Evolutionary conservation across 202 grass and related monocot genomes (phyloP).

Genomic region (Carex arenaria): DNA sequence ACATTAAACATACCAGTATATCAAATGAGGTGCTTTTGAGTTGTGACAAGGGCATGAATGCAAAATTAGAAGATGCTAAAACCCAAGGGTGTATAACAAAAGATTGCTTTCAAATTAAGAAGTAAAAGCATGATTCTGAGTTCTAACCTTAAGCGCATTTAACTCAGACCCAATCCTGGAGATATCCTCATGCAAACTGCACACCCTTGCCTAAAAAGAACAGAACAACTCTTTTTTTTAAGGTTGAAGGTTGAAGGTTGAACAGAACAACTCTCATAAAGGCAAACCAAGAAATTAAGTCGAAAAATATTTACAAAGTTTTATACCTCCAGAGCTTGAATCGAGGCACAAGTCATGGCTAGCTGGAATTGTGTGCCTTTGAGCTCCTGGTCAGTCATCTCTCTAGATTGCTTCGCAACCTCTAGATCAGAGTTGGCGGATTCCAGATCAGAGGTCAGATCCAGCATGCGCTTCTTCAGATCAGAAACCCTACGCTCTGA

Average conservation of each 20-base stretch:
- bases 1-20: not conserved
- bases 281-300: not conserved
- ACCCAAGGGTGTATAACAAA: not conserved
- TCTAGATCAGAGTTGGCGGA: constrained; percentile 45
- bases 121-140: not conserved
- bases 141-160: constrained; percentile 54
- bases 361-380: constrained; percentile 50
- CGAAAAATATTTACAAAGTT: not conserved
- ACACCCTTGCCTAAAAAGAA: constrained; percentile 44
- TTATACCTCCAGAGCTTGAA: constrained; percentile 58
- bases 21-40: not conserved
- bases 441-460: constrained; percentile 31
- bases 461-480: constrained; percentile 46
- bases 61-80: not conserved
- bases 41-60: not conserved
- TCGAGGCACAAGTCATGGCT: constrained; percentile 47
- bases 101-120: not conserved
- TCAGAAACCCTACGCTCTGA: constrained; percentile 63
- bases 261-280: constrained; percentile 1
- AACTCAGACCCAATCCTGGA: constrained; percentile 39
- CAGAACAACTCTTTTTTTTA: not conserved
- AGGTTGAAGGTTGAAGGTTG: not conserved
- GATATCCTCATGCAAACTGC: constrained; percentile 53
- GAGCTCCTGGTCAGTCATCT: constrained; percentile 58
- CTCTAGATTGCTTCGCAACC: constrained; percentile 45